Base-by-base conservation (phyloP, 306 rosid species). In the Crataegus laevigata region DNA sequence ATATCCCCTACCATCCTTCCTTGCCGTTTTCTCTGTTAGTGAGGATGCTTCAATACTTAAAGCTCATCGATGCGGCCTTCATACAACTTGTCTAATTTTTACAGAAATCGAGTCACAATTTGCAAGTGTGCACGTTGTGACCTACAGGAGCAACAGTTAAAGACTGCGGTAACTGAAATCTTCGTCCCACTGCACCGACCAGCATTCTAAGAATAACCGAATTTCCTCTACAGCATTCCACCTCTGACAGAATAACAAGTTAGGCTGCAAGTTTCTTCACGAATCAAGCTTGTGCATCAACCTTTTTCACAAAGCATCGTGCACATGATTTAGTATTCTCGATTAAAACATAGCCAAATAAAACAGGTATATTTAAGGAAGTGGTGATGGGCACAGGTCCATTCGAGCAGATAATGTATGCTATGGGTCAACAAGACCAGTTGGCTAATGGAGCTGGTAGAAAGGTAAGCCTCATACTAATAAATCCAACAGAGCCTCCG, bases 41-140 rank as follows among this genome's bases (percentile, higher is more conserved):
- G 76, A 59, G 57, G 76, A 72, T 72, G 25, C 57, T 22, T 15
- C 14, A 34, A 59, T 73, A 26, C 76, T 72, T 36, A 10, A 14
- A 61, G n/a, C 6, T 29, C 22, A 18, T 17, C 68, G 10, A 57
- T 55, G 66, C 14, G 66, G 54, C 26, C 15, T 36, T 22, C 26
- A 9, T 60, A 40, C 58, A 59, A 40, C 12, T 24, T 40, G 24
- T 38, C 40, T 4, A 18, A 67, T 28, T 55, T 59, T 45, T 43
- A 77, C 68, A 59, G 50, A 40, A 59, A 77, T 68, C 66, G 43
- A 21, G 68, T 57, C 73, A 55, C 36, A 28, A 26, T 19, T 75
- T 75, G 52, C 22, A 4, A 45, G 51, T 45, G 51, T 42, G 24
- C 18, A 45, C 64, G 9, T 15, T 13, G 68, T 50, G 28, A 47